These are phyloP conservation scores for Jamesozyma spencerorum DNA, from an alignment of 805 yeast genomes.

Conservation along the genomic window DNA sequence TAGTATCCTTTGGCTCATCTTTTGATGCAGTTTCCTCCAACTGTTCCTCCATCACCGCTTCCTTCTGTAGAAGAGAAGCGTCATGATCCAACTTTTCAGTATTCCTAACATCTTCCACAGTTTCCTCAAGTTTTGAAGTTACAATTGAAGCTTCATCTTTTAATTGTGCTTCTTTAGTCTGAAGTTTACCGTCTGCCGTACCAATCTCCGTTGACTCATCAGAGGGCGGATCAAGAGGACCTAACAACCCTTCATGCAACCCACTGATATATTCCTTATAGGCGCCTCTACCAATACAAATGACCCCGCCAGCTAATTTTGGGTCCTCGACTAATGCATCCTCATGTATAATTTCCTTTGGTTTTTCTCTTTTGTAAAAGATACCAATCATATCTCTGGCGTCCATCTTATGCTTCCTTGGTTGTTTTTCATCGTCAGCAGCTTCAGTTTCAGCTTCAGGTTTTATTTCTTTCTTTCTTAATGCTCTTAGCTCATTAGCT, in stretches of 20 bases:
- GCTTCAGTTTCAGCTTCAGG: slow-evolving; percentile 9
- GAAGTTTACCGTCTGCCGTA: too few species aligned
- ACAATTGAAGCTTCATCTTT: too few species aligned
- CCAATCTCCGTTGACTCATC: too few species aligned
- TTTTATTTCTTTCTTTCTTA: slow-evolving; percentile 38
- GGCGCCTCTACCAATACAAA: slow-evolving; percentile 92
- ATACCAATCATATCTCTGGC: slow-evolving; percentile 49
- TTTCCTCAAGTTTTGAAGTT: too few species aligned
- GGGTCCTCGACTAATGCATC: slow-evolving; percentile 41
- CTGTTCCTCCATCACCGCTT: slow-evolving; percentile 2
- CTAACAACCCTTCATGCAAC: slow-evolving; percentile 87
- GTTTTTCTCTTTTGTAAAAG: slow-evolving; percentile 32
- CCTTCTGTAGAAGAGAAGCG: neutral
- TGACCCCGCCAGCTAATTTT: slow-evolving; percentile 65
- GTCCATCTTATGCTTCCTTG: slow-evolving; percentile 28
- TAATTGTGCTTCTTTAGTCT: too few species aligned
- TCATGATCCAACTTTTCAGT: slow-evolving; percentile 11
- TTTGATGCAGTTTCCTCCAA: slow-evolving; percentile 5
- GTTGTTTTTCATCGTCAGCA: slow-evolving; percentile 2
- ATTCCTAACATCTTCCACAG: slow-evolving; percentile 3
- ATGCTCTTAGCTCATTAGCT: slow-evolving; percentile 69
- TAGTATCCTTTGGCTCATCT: slow-evolving; percentile 8
- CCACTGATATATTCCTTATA: slow-evolving; percentile 88
- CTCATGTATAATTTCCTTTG: slow-evolving; percentile 30
- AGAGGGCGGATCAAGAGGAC: slow-evolving; percentile 61